These are phyloP conservation scores for Arthrobotrys pseudoclavata DNA, from an alignment of 2,329 filamentous ascomycete species.

Conservation along the genomic window DNA sequence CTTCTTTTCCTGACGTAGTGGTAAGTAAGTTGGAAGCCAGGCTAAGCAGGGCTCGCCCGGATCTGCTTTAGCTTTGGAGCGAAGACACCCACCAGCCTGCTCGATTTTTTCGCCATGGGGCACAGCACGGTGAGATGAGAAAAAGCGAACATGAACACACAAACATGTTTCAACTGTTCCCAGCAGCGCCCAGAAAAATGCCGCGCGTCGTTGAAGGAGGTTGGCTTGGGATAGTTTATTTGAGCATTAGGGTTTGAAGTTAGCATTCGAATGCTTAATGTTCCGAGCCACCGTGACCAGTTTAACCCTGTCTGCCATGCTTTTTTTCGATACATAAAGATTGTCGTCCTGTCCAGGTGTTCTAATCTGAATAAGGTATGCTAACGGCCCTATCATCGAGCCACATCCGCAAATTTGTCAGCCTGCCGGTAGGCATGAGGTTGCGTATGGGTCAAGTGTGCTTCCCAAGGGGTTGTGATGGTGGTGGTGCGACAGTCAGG, in stretches of 20 bases:
- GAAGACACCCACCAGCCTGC: slow-evolving; percentile 5
- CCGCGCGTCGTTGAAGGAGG: slow-evolving; percentile 44
- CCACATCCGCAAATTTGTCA: slow-evolving; percentile 25
- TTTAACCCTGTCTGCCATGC: slow-evolving; percentile 33
- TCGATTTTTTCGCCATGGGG: slow-evolving; percentile 21
- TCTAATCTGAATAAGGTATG: slow-evolving; percentile 18
- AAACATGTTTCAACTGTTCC: slow-evolving; percentile 41
- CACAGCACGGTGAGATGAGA: slow-evolving; percentile 11
- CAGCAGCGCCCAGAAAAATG: slow-evolving; percentile 35
- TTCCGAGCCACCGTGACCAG: slow-evolving; percentile 40
- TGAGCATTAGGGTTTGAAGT: slow-evolving; percentile 18
- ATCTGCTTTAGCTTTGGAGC: slow-evolving; percentile 52
- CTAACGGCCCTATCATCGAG: slow-evolving; percentile 20
- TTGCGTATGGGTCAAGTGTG: slow-evolving; percentile 2
- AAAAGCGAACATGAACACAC: slow-evolving; percentile 17
- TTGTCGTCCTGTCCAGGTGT: slow-evolving; percentile 27
- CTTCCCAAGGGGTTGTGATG: not conserved
- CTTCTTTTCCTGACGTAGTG: slow-evolving; percentile 40
- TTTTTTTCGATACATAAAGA: slow-evolving; percentile 27
- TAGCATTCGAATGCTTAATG: slow-evolving; percentile 13
- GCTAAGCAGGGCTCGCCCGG: slow-evolving; percentile 32
- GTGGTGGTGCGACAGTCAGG: slow-evolving; percentile 30
- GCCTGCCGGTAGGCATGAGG: slow-evolving; percentile 6
- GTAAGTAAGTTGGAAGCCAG: not conserved
- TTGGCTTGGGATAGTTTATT: slow-evolving; percentile 18